Conservation (phyloP, 2,329 filamentous ascomycete genomes). For the Pseudonectria buxi region DNA sequence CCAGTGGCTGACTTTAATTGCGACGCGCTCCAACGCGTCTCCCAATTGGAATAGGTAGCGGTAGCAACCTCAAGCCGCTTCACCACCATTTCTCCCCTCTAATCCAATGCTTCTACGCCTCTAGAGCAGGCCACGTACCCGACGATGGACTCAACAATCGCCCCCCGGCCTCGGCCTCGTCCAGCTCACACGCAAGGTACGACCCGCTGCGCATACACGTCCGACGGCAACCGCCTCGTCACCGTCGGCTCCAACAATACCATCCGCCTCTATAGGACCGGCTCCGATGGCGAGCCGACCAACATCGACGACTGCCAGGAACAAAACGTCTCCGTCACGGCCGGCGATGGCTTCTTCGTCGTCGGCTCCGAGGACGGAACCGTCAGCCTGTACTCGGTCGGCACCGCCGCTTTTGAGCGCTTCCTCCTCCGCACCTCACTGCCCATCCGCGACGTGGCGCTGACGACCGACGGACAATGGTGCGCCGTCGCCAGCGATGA, state of each 20-base stretch:
- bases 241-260: constrained; percentile 92
- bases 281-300: constrained; percentile 83
- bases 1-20: constrained; percentile 25
- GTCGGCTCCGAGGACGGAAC: constrained; percentile 90
- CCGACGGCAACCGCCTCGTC: constrained; percentile 76
- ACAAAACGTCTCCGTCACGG: constrained; percentile 72
- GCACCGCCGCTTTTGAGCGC: constrained; percentile 66
- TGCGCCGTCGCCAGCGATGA: constrained; percentile 96
- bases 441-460: constrained; percentile 75
- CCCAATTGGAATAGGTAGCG: no score
- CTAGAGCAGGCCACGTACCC: constrained; percentile 1
- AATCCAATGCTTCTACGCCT: constrained; percentile 6
- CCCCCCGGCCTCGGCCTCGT: constrained; percentile 50
- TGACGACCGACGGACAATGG: constrained; percentile 79
- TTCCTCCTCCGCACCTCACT: constrained; percentile 79
- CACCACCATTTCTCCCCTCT: neutral
- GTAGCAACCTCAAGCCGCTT: constrained; percentile 3
- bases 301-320: constrained; percentile 90
- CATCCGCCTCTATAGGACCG: constrained; percentile 85
- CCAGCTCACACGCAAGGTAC: constrained; percentile 78
- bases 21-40: constrained; percentile 38
- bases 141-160: constrained; percentile 28
- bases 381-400: constrained; percentile 87
- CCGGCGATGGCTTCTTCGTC: constrained; percentile 75
- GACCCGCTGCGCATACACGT: constrained; percentile 84